phyloP scores from a whole-genome alignment of 306 rosid species.

The Vigna hirtella region DNA sequence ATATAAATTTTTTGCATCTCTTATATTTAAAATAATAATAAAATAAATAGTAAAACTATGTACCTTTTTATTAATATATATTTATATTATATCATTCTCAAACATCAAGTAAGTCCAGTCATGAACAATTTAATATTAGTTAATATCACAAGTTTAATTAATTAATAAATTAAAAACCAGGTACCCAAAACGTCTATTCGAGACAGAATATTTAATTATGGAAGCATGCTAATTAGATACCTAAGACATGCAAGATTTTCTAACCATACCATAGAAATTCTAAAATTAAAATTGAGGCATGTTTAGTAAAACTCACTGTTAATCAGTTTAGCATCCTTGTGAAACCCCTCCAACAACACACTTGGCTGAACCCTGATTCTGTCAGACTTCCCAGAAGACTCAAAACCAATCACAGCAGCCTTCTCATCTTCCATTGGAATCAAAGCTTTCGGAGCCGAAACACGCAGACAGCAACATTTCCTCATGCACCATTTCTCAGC shows the following conservation, averaged over 20 bases:
- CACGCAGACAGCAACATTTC: constrained; percentile 53
- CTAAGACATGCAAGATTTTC: not conserved
- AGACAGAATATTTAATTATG: not conserved
- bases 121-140: too few species aligned
- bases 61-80: too few species aligned
- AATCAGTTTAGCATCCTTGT: constrained; percentile 57
- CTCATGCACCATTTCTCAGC: constrained; percentile 46
- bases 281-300: not conserved
- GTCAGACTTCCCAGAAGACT: constrained; percentile 44
- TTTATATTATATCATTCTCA: too few species aligned
- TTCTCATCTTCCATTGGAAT: constrained; percentile 52
- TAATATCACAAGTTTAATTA: too few species aligned
- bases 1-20: too few species aligned
- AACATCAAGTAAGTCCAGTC: too few species aligned
- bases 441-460: constrained; percentile 52
- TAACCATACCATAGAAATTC: not conserved
- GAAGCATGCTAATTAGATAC: not conserved
- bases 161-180: too few species aligned
- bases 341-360: constrained; percentile 45
- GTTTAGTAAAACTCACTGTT: constrained; percentile 59
- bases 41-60: too few species aligned
- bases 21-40: too few species aligned
- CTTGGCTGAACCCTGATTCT: constrained; percentile 21
- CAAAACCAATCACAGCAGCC: constrained; percentile 42
- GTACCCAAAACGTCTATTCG: not conserved